Evolutionary conservation across 1,139 yeast species (phyloP).

Genomic region (Hemisphaericaspora lyxosophila): DNA sequence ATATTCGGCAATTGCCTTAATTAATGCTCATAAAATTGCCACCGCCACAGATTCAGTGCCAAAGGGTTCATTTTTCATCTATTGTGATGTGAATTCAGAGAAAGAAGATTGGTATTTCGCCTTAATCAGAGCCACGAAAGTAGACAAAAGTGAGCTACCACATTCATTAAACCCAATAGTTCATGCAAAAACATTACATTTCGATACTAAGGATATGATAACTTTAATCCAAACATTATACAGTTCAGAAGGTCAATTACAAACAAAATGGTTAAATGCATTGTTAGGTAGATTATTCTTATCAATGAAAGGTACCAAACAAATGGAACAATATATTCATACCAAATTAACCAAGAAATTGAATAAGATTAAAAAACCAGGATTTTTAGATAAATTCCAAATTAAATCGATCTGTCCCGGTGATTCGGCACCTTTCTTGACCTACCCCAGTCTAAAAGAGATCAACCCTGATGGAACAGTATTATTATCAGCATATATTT

Average conservation of each 20-base stretch:
- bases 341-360: conserved; percentile 68
- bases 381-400: conserved; percentile 78
- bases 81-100: conserved; percentile 72
- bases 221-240: conserved; percentile 73
- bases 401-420: conserved; percentile 78
- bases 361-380: conserved; percentile 79
- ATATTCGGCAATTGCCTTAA: conserved; percentile 72
- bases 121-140: conserved; percentile 70
- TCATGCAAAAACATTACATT: conserved; percentile 73
- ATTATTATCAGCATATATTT: conserved; percentile 58
- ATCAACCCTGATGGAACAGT: conserved; percentile 81
- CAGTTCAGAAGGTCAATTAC: conserved; percentile 78
- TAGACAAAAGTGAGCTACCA: conserved; percentile 17
- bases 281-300: conserved; percentile 78
- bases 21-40: conserved; percentile 27
- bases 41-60: conserved; percentile 34
- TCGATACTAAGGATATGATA: conserved; percentile 68
- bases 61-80: conserved; percentile 64
- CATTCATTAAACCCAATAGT: conserved; percentile 29
- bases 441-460: conserved; percentile 68
- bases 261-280: conserved; percentile 90
- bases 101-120: conserved; percentile 95
- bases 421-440: conserved; percentile 72
- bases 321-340: conserved; percentile 56
- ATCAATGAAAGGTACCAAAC: conserved; percentile 69